Evolutionary conservation across 208 protist genomes (phyloP), one percentile per base, ranked within the genome.

Genomic region (Leishmania martiniquensis): DNA sequence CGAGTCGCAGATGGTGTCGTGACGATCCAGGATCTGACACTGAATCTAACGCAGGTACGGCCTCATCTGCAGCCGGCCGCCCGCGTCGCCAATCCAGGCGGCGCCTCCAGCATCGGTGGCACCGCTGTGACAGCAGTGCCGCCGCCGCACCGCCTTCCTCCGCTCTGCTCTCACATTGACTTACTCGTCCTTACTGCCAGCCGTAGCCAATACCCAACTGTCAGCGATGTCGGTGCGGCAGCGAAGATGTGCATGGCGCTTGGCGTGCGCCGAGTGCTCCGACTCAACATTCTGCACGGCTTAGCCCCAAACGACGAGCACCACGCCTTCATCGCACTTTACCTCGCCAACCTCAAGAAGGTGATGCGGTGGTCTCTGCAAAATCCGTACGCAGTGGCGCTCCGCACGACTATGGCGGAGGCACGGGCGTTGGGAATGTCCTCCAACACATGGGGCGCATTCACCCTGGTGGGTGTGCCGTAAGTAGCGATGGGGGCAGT

Each of bases 1-100:
- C 83, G 85, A 12, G 89, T 93, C 32, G 93, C 85, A 10, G 93
- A 96, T 70, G 93, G 93, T 37, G 85, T 92, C 52, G 88, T 96
- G 44, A 84, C 74, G n/a, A 57, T 87, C 39, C 65, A 80, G 32
- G 87, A 90, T 67, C 62, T 90, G n/a, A 75, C 73, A 34, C 67
- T 72, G 60, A 80, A 63, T 54, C 70, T 79, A 1, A 51, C 70
- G 39, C 78, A 81, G 25, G 71, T 65, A 7, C 72, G 79, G 7
- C 42, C 65, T 4, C 77, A 42, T n/a, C n/a, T n/a, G 15, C 73
- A 62, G 42, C 54, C 22, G 42, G 29, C 62, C 4, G 39, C 45
- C 15, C 22, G 32, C 7, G 29, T 49, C 39, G 29, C 25, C 37
- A 74, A 22, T 66, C 25, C 1, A 32, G 29, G 22, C 42, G 45